These are phyloP conservation scores for Urostyla sp. DNA, from an alignment of 73 alveolate species.

Conservation along the genomic window DNA sequence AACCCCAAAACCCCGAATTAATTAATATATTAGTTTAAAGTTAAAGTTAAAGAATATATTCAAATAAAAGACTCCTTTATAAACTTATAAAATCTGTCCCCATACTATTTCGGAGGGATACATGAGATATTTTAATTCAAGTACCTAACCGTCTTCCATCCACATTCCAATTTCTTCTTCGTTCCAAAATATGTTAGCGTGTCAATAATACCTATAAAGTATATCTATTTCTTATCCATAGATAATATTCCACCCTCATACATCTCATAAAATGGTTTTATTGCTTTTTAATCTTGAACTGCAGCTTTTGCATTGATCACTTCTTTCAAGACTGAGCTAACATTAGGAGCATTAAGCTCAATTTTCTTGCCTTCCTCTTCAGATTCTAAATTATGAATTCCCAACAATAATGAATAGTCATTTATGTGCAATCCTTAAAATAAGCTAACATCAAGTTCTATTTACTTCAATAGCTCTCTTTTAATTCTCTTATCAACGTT, in stretches of 20 bases:
- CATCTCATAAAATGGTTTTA: constrained; percentile 61
- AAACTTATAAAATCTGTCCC: constrained; percentile 40
- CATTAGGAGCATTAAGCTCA: constrained; percentile 41
- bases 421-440: constrained; percentile 74
- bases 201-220: constrained; percentile 94
- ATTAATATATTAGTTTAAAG: background rate
- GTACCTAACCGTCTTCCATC: constrained; percentile 63
- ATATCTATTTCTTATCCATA: constrained; percentile 71
- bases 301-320: constrained; percentile 9
- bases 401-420: constrained; percentile 93
- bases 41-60: background rate
- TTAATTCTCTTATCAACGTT: constrained; percentile 72
- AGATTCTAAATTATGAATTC: constrained; percentile 75
- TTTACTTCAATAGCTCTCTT: constrained; percentile 72
- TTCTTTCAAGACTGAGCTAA: constrained; percentile 30
- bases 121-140: constrained; percentile 68
- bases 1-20: background rate
- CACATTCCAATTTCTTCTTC: constrained; percentile 79
- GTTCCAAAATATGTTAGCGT: constrained; percentile 80
- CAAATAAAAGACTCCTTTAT: constrained; percentile 17
- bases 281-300: constrained; percentile 17
- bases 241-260: constrained; percentile 87
- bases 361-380: constrained; percentile 43
- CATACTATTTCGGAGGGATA: constrained; percentile 70
- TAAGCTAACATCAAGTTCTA: constrained; percentile 79